These are phyloP conservation scores for Trichoderma breve DNA, from an alignment of 2,329 filamentous ascomycete genomes.

Conservation along the genomic window DNA sequence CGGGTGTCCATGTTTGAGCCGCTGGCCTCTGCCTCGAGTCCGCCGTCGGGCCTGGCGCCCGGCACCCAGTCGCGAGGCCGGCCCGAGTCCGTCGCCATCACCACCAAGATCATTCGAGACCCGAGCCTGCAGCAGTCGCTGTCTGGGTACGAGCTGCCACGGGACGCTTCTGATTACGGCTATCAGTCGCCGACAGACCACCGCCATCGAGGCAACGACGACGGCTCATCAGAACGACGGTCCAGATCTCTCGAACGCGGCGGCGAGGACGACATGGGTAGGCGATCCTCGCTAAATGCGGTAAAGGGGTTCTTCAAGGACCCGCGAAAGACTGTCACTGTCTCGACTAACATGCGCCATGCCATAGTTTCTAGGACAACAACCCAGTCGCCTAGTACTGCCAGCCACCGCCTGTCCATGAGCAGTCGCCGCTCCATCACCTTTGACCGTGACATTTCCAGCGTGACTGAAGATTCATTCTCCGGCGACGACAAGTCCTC, in stretches of 20 bases:
- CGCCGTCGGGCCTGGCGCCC: constrained; percentile 22
- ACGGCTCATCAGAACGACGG: constrained; percentile 36
- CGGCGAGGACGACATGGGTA: constrained; percentile 39
- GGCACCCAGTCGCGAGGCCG: constrained; percentile 44
- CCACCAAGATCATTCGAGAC: constrained; percentile 76
- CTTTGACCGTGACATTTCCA: constrained; percentile 43
- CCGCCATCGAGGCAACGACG: constrained; percentile 26
- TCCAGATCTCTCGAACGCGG: constrained; percentile 37
- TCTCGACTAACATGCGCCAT: constrained; percentile 42
- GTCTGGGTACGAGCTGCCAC: constrained; percentile 41
- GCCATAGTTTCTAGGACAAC: constrained; percentile 30
- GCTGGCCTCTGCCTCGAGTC: constrained; percentile 16
- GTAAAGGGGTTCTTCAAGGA: constrained; percentile 63
- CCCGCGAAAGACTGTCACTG: constrained; percentile 51
- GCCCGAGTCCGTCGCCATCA: constrained; percentile 83
- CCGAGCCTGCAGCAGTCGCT: constrained; percentile 38
- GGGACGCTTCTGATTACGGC: constrained; percentile 44
- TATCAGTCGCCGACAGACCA: constrained; percentile 60
- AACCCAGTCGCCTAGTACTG: constrained; percentile 47
- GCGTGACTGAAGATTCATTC: constrained; percentile 44
- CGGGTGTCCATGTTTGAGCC: constrained; percentile 56
- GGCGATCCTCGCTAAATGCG: constrained; percentile 58
- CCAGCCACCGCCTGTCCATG: constrained; percentile 60
- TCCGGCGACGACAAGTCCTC: constrained; percentile 45
- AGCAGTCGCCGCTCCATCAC: constrained; percentile 56